Conservation (phyloP, 2,329 filamentous ascomycete genomes). For the Clonostachys byssicola region DNA sequence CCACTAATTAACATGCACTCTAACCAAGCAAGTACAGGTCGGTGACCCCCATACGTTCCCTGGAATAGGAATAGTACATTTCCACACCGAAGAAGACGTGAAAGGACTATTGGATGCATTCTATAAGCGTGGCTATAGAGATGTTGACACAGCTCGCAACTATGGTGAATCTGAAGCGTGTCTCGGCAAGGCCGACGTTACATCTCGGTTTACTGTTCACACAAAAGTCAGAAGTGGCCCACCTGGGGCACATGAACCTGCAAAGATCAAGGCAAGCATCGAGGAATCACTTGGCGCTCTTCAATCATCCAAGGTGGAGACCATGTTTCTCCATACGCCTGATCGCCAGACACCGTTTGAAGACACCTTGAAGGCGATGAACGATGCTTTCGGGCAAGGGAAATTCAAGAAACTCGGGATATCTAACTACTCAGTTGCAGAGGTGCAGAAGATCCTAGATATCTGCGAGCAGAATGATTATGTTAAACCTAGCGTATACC, state of each 20-base stretch:
- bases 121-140: background rate
- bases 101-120: background rate
- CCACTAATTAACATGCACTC: no score
- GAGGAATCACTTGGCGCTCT: no score
- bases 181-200: background rate
- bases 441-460: slow-evolving; percentile 34
- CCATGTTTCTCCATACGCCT: slow-evolving; percentile 37
- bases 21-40: background rate
- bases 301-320: slow-evolving; percentile 13
- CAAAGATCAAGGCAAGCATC: no score
- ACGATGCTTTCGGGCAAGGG: slow-evolving; percentile 31
- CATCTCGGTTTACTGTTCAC: slow-evolving; percentile 10
- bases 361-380: slow-evolving; percentile 32
- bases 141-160: background rate
- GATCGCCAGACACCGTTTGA: slow-evolving; percentile 35
- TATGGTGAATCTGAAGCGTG: background rate
- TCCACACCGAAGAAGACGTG: background rate
- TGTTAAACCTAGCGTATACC: slow-evolving; percentile 37
- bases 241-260: no score
- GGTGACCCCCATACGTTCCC: background rate
- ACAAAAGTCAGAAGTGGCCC: background rate
- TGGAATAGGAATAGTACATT: background rate
- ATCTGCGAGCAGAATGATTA: slow-evolving; percentile 35
- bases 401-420: slow-evolving; percentile 40
- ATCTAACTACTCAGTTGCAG: slow-evolving; percentile 36